Percentiles rank a stretch among this genome's conserved stretches.
phyloP scores from a whole-genome alignment of 441 rosid species.

The California macrophylla region DNA sequence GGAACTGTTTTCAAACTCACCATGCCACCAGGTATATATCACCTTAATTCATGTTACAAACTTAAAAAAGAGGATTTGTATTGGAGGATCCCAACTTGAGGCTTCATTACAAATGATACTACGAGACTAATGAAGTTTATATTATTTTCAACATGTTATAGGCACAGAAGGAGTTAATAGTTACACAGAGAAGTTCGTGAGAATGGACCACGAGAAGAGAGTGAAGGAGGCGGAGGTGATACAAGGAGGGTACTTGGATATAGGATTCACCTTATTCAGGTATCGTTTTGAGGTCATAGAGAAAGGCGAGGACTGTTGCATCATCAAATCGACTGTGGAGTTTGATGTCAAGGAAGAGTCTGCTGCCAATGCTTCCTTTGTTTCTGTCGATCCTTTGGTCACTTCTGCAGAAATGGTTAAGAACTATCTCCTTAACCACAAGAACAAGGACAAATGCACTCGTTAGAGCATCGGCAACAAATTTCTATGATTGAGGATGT shows the following conservation, averaged over 20 bases:
- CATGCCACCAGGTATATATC: slow-evolving; percentile 10
- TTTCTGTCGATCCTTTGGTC: not conserved
- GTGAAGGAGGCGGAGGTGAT: slow-evolving; percentile 18
- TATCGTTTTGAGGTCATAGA: slow-evolving; percentile 15
- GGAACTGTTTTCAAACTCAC: slow-evolving; percentile 16
- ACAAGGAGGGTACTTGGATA: slow-evolving; percentile 19
- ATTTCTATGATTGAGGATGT: too few species aligned
- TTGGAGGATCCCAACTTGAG: too few species aligned
- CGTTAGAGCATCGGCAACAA: too few species aligned
- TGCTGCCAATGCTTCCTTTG: slow-evolving; percentile 12
- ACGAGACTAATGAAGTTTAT: too few species aligned
- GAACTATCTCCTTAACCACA: slow-evolving; percentile 11
- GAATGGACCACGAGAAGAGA: slow-evolving; percentile 13
- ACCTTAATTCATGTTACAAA: not conserved
- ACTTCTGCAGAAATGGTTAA: slow-evolving; percentile 1
- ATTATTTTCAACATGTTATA: too few species aligned
- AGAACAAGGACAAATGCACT: not conserved
- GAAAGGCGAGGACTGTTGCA: slow-evolving; percentile 14
- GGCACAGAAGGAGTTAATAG: not conserved
- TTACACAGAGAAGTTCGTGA: slow-evolving; percentile 16
- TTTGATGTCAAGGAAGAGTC: slow-evolving; percentile 16
- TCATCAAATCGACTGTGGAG: slow-evolving; percentile 15
- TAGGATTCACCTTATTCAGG: slow-evolving; percentile 13
- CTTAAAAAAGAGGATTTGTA: too few species aligned
- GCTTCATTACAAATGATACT: too few species aligned